Percentiles rank a stretch among this genome's conserved stretches.
Conservation (phyloP, 1,284 basidiomycete species). For the Ganoderma boninense region DNA sequence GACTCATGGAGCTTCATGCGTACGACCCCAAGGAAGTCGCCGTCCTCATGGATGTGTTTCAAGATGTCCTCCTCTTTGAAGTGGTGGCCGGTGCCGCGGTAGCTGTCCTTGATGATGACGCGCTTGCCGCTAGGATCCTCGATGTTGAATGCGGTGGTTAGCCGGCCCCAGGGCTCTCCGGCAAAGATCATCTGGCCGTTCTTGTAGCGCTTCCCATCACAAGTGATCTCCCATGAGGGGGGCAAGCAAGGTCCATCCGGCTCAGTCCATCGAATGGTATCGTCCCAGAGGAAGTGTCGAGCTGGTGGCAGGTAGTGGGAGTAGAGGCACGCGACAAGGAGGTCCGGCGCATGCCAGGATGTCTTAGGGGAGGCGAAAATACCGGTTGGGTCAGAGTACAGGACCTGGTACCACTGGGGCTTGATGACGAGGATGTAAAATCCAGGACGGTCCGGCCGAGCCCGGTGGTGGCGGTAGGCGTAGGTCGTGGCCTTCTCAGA, state of each 20-base stretch:
- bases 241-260: too few species aligned
- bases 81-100: background rate
- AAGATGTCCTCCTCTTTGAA: conserved; percentile 2
- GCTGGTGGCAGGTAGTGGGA: conserved; percentile 8
- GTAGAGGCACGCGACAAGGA: conserved; percentile 13
- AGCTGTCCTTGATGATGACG: conserved; percentile 10
- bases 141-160: background rate
- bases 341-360: background rate
- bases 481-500: conserved; percentile 1
- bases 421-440: conserved; percentile 17
- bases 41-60: background rate
- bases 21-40: conserved; percentile 4
- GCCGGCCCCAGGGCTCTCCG: conserved; percentile 1
- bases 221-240: background rate
- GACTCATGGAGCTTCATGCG: background rate
- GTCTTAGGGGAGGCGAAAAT: conserved; percentile 8
- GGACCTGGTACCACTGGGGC: conserved; percentile 18
- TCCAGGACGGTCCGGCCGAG: conserved; percentile 20
- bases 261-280: background rate
- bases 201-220: background rate
- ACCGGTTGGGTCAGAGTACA: conserved; percentile 14
- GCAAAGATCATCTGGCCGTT: background rate
- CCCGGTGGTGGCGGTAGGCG: conserved; percentile 17
- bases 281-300: background rate
- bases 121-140: background rate